These are phyloP conservation scores for Adiantum capillusveneris DNA, from an alignment of 75 land plant genomes.

Conservation along the genomic window DNA sequence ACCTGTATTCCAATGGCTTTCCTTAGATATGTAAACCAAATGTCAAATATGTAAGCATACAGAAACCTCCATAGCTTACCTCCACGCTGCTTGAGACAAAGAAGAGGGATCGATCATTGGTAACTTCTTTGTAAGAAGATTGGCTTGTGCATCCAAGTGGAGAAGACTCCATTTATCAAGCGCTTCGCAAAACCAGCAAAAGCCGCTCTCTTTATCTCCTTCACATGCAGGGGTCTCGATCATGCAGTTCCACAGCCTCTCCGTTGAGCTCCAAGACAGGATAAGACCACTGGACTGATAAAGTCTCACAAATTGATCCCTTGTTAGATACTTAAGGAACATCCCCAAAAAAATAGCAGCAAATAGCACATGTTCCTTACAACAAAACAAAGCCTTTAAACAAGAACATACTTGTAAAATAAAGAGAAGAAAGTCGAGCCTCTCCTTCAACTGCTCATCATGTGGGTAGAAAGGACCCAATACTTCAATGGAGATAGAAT, in stretches of 20 bases:
- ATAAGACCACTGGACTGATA: slow-evolving; percentile 13
- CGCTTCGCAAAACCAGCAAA: slow-evolving; percentile 23
- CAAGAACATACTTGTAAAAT: slow-evolving; percentile 21
- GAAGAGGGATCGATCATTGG: slow-evolving; percentile 13
- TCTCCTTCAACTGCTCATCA: slow-evolving; percentile 21
- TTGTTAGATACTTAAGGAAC: too few species aligned
- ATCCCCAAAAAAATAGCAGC: not conserved
- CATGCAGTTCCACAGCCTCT: slow-evolving; percentile 27
- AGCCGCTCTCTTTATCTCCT: slow-evolving; percentile 21
- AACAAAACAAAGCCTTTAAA: too few species aligned
- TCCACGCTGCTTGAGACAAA: slow-evolving; percentile 25
- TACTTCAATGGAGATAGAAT: not conserved
- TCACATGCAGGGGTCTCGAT: slow-evolving; percentile 12
- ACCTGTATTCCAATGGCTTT: too few species aligned
- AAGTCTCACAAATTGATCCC: not conserved
- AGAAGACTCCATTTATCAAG: slow-evolving; percentile 17
- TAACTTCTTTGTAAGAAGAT: slow-evolving; percentile 19
- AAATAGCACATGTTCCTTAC: too few species aligned
- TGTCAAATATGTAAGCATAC: too few species aligned
- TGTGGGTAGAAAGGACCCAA: slow-evolving; percentile 1
- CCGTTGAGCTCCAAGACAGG: slow-evolving; percentile 14
- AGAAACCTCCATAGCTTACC: slow-evolving; percentile 11
- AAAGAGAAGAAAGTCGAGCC: slow-evolving; percentile 21
- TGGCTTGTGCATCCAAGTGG: slow-evolving; percentile 14
- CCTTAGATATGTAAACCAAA: too few species aligned